These are phyloP conservation scores for Solanum hybrid DNA, from an alignment of 305 asterid species.

Conservation along the genomic window DNA sequence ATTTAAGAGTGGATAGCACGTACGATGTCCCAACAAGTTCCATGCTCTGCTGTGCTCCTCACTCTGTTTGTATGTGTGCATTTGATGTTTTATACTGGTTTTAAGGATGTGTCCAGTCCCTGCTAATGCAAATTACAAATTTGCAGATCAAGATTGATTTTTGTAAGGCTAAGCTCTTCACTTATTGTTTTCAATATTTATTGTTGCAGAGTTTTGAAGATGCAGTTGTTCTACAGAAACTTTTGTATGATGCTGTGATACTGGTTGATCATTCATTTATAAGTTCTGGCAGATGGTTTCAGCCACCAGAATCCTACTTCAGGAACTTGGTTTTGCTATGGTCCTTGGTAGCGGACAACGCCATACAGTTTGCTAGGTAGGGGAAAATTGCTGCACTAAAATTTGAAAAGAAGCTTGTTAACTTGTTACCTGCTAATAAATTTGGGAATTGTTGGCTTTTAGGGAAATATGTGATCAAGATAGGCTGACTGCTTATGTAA, in stretches of 20 bases:
- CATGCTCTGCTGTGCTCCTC: background rate
- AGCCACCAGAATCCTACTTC: conserved; percentile 24
- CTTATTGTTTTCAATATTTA: background rate
- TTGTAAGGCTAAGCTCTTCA: conserved; percentile 1
- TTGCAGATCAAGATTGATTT: background rate
- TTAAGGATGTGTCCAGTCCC: background rate
- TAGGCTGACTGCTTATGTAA: conserved; percentile 40
- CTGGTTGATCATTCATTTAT: conserved; percentile 43
- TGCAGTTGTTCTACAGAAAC: conserved; percentile 33
- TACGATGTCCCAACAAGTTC: background rate
- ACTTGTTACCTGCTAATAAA: conserved; percentile 10
- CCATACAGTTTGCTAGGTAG: conserved; percentile 62
- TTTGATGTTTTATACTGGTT: background rate
- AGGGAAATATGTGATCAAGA: conserved; percentile 45
- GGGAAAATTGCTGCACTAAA: conserved; percentile 1
- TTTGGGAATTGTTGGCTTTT: conserved; percentile 18
- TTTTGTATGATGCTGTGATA: conserved; percentile 52
- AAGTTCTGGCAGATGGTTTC: conserved; percentile 42
- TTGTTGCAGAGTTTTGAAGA: conserved; percentile 48
- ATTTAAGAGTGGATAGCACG: background rate
- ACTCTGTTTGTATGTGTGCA: background rate
- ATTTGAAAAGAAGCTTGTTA: conserved; percentile 5
- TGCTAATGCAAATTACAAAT: background rate
- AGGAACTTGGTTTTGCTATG: conserved; percentile 47
- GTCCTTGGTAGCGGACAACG: conserved; percentile 55